These are phyloP conservation scores for Ramaria rubella DNA, from an alignment of 768 basidiomycete species.

Conservation along the genomic window DNA sequence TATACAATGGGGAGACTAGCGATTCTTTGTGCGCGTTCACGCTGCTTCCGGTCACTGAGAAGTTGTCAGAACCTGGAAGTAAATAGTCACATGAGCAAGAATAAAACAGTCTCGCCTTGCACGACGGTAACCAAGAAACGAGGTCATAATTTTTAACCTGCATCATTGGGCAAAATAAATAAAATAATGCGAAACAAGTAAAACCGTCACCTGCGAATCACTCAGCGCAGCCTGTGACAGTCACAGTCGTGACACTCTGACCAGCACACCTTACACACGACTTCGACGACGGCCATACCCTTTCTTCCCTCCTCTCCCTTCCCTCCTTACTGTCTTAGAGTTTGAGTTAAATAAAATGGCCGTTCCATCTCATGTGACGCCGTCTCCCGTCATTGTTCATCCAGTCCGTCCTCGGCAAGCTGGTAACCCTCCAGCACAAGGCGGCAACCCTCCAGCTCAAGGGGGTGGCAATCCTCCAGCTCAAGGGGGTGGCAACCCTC, in stretches of 20 bases:
- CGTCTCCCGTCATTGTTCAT: neutral
- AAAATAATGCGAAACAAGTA: neutral
- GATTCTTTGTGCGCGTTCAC: constrained; percentile 29
- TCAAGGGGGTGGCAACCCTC: neutral
- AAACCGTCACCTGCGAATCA: too few relatives aligned
- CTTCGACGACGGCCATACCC: neutral
- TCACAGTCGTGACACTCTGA: neutral
- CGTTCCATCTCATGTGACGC: neutral
- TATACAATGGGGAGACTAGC: constrained; percentile 25
- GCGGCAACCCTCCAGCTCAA: neutral
- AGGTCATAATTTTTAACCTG: neutral
- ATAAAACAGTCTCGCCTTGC: constrained; percentile 5
- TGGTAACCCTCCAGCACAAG: neutral
- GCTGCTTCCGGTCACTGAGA: constrained; percentile 27
- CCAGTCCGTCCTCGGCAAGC: neutral
- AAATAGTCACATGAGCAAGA: neutral
- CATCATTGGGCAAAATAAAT: neutral
- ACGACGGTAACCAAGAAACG: constrained; percentile 6
- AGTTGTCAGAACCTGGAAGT: neutral
- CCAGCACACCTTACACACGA: neutral
- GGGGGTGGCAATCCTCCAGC: neutral
- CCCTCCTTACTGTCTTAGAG: neutral
- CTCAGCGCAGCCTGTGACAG: too few relatives aligned
- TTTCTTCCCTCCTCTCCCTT: neutral
- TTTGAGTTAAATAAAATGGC: neutral